These are phyloP conservation scores for Capsicum pubescens DNA, from an alignment of 257 asterid species.

Conservation along the genomic window DNA sequence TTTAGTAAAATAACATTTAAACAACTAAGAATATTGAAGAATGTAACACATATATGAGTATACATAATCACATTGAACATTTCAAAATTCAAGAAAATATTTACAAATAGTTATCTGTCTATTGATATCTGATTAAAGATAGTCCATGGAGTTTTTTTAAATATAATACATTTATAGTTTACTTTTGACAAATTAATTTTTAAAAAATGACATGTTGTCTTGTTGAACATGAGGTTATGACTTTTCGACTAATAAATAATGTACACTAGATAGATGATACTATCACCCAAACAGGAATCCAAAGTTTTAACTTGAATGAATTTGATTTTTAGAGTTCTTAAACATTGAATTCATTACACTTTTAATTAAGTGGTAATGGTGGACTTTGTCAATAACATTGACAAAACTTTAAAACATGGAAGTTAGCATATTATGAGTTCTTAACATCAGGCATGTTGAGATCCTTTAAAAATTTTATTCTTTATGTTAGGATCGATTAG, in stretches of 20 bases:
- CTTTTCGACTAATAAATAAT: neutral
- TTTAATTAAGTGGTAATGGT: neutral
- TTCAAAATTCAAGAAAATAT: neutral
- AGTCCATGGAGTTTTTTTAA: neutral
- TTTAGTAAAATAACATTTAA: neutral
- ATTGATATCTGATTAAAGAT: neutral
- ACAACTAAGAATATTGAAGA: neutral
- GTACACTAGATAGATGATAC: neutral
- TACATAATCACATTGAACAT: neutral
- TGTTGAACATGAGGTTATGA: neutral
- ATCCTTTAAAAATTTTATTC: constrained; percentile 30
- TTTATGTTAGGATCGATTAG: too few species aligned
- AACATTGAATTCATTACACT: too few species aligned
- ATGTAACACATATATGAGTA: neutral
- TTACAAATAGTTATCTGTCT: neutral
- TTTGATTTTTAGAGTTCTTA: neutral
- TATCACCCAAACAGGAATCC: constrained; percentile 27
- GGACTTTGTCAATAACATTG: neutral
- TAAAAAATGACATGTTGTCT: neutral
- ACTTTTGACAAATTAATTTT: neutral
- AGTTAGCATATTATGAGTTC: neutral
- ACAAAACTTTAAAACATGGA: neutral
- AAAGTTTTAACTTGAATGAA: neutral
- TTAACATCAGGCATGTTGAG: neutral
- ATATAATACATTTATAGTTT: neutral